Base-by-base conservation (phyloP, 2,329 filamentous ascomycete genomes). In the Calonectria montana region DNA sequence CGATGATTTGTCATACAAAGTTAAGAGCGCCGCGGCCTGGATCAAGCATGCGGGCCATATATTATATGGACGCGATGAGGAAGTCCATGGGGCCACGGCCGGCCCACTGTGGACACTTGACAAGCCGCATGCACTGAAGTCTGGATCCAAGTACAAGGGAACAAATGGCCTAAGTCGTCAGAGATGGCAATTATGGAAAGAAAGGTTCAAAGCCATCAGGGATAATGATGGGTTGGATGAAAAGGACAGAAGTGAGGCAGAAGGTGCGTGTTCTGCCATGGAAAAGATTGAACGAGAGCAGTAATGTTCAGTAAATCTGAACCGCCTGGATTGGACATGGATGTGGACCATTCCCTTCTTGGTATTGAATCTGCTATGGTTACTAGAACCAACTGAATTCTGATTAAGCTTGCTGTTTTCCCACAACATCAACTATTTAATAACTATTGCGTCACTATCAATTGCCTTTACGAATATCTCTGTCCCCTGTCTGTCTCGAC, bases 171-270 rank as follows among this genome's bases (percentile, higher is more conserved):
- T 74, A 6, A 74, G 73, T 39, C 66, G 57, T 9, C 47, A 73
- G 15, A 62, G 75, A 15, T 76, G 74, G 76, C 35, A 70, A 27
- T 47, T 77, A 21, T 75, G 73, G 75, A 76, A 75, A 27, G 62
- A 74, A 15, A 70, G 74, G 23, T 71, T 79, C 37, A 68, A 37
- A 4, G 55, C n/a, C 1, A 48, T 77, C 27, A 65, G 71, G 2
- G 65, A 75, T 25, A 29, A 53, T 5, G 70, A 73, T 1, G 53
- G 25, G 18, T 10, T 78, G 5, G 64, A 72, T 5, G 43, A n/a
- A 23, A 16, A 55, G 6, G 21, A 48, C 27, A 48, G 57, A 3
- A 63, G 43, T 7, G 64, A 70, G 15, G 59, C 64, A 3, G 64
- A 27, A 9, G 31, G 59, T 29, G 67, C 70, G 16, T 68, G 39